Evolutionary conservation across 139 green algal genomes (phyloP), one percentile per base, ranked within the genome.

Genomic region (Coccomyxa sp.): DNA sequence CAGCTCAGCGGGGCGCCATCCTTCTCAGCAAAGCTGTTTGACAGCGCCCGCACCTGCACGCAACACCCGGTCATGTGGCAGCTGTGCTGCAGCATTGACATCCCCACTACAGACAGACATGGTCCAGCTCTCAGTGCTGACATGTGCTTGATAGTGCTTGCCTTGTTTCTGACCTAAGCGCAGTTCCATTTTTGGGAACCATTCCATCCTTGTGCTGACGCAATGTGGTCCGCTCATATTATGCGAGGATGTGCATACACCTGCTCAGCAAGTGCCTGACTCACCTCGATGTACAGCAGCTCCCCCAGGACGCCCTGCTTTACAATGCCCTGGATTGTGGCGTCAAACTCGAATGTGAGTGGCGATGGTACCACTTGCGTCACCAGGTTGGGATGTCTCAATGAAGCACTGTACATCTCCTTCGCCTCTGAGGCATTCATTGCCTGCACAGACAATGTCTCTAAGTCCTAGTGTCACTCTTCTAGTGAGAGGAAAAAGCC

Each of bases 311-410:
- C 44, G 14, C 54, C 39, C n/a, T 41, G 36, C 12, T 71, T 35
- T 6, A 81, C 50, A 18, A 77, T 81, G 39, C 71, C 39, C 37
- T 82, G 78, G 29, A 86, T 79, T 50, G 78, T 76, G 40, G 74
- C 74, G 31, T 86, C 82, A 31, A 50, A 86, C 7, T 38, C 44
- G 36, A 86, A 78, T 0, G 82, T 87, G 58, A 85, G 34, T 10
- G 82, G 82, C 12, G 70, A 80, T 5, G 82, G 82, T 6, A 87
- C 82, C 2, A 87, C 64, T 71, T 82, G 79, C 18, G 79, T 70
- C 9, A 82, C 64, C 55, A 82, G 71, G 41, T 75, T 12, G 1
- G 82, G 82, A 14, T 76, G 73, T 33, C 31, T 4, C 39, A 50
- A 33, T 36, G 68, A 70, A 33, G 38, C 77, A 33, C 72, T 39